Base-by-base conservation (phyloP, 108 stramenopile species). In the Cyclotella cryptica region DNA sequence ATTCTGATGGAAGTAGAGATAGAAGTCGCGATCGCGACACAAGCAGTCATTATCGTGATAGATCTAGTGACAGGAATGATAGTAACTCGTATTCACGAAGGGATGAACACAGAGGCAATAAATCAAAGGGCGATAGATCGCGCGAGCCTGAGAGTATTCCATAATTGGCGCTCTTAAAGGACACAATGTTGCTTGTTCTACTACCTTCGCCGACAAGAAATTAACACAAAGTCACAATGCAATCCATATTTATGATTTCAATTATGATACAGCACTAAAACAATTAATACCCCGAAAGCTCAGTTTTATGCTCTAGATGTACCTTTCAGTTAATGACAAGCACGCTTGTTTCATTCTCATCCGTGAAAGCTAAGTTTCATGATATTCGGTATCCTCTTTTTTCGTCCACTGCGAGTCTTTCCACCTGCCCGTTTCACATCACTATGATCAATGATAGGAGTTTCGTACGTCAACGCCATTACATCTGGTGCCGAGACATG, bases 401-500 rank as follows among this genome's bases (percentile, higher is more conserved):
- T 66, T 14, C 65, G 17, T 46, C 1, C 35, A 22, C 43, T 27
- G 8, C n/a, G 17, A 12, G 35, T 44, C 13, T 22, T 66, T 30
- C n/a, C 17, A 11, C 1, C 29, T 35, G 10, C 30, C 14, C 67
- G 43, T 29, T 69, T 35, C 14, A 29, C 19, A 9, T 52, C 28
- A 29, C 52, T 53, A 21, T 69, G 67, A 28, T 74, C 73, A 43
- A 53, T 55, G 21, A 74, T 74, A 14, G 73, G 73, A 44, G 57
- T 71, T 42, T 71, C 69, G 35, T 71, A 71, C 18, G 62, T 74
- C 21, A 69, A 39, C 22, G 17, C 17, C 10, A 47, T 39, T 28
- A 74, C 19, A 51, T 74, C 42, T 11, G 73, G 73, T n/a, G 73
- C 73, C 11, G 73, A 74, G 2, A n/a, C 24, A 66, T 74, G 62